These are phyloP conservation scores for Blastobotrys americana DNA, from an alignment of 805 yeast genomes.

Conservation along the genomic window DNA sequence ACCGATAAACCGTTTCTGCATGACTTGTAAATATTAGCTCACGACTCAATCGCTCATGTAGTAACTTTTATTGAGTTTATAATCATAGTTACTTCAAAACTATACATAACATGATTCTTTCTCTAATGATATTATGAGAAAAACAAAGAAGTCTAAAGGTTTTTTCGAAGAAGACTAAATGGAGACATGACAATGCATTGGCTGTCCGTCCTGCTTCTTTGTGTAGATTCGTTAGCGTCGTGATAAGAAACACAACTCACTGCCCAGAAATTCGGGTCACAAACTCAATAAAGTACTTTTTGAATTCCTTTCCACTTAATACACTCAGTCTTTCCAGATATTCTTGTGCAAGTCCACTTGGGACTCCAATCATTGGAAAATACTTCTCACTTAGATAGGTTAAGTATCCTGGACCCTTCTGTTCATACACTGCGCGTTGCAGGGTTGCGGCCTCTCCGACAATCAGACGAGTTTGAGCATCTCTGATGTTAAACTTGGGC, in stretches of 20 bases:
- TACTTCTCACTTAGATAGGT: slow-evolving; percentile 47
- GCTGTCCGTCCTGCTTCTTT: too few species aligned
- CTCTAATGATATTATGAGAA: too few species aligned
- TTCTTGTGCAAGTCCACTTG: slow-evolving; percentile 51
- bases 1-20: slow-evolving; percentile 5
- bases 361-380: slow-evolving; percentile 49
- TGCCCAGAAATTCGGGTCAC: slow-evolving; percentile 26
- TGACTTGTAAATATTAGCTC: too few species aligned
- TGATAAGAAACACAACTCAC: too few species aligned
- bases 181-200: too few species aligned
- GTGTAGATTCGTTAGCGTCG: too few species aligned
- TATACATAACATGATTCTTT: slow-evolving; percentile 1
- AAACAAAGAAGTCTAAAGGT: too few species aligned
- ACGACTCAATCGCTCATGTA: too few species aligned
- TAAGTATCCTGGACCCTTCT: slow-evolving; percentile 41
- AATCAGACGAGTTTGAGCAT: slow-evolving; percentile 70
- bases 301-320: slow-evolving; percentile 55
- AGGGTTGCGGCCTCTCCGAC: slow-evolving; percentile 68
- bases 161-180: too few species aligned
- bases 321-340: slow-evolving; percentile 53
- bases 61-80: not conserved
- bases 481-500: slow-evolving; percentile 58
- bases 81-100: not conserved
- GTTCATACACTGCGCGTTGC: slow-evolving; percentile 53
- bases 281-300: slow-evolving; percentile 55